Evolutionary conservation across 441 rosid genomes (phyloP).

Genomic region (Geranium incanum): DNA sequence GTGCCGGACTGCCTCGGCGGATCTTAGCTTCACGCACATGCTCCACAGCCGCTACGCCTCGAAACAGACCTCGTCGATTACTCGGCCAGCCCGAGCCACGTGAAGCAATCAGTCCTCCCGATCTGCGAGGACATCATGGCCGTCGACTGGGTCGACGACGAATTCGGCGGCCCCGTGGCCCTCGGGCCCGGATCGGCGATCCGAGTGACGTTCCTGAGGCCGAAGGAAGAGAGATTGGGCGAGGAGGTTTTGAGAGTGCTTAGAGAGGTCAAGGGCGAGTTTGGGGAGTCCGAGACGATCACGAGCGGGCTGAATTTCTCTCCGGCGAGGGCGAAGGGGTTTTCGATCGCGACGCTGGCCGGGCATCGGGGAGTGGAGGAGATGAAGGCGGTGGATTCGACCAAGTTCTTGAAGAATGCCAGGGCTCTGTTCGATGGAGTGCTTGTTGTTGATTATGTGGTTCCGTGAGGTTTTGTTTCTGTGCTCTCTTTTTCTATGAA

Average conservation of each 20-base stretch:
- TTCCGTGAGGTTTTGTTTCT: not conserved
- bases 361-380: not conserved
- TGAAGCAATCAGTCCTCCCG: conserved; percentile 52
- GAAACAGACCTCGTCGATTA: conserved; percentile 47
- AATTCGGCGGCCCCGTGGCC: not conserved
- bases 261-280: not conserved
- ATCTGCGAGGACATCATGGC: conserved; percentile 76
- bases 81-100: conserved; percentile 62
- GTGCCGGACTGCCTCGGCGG: conserved; percentile 39
- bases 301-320: not conserved
- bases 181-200: not conserved
- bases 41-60: conserved; percentile 79
- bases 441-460: not conserved
- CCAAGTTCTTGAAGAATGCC: not conserved
- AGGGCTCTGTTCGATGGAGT: not conserved
- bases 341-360: not conserved
- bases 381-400: not conserved
- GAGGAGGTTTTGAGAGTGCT: not conserved
- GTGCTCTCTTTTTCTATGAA: not conserved
- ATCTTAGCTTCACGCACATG: conserved; percentile 61
- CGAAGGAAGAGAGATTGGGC: not conserved
- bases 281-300: not conserved
- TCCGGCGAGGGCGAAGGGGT: not conserved
- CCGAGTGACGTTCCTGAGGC: not conserved
- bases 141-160: conserved; percentile 67